Conservation (phyloP, 2,329 filamentous ascomycete genomes). For the Aureobasidium sp. region DNA sequence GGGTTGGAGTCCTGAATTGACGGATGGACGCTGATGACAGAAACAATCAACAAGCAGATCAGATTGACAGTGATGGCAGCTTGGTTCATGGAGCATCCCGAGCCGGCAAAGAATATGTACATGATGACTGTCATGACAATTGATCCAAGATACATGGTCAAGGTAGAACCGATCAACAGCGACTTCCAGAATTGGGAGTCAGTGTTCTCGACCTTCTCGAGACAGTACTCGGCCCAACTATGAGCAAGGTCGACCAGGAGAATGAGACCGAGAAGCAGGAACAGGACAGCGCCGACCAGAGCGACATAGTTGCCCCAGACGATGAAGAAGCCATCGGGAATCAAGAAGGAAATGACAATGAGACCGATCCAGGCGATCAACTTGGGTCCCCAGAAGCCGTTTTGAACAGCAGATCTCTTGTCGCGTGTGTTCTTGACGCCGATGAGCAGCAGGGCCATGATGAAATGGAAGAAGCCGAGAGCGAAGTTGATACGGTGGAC, state of each 20-base stretch:
- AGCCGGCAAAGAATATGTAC: slow-evolving; percentile 88
- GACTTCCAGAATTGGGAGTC: slow-evolving; percentile 80
- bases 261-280: slow-evolving; percentile 85
- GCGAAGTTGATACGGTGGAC: slow-evolving; percentile 98
- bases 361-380: slow-evolving; percentile 81
- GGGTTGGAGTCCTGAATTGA: slow-evolving; percentile 85
- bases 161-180: slow-evolving; percentile 81
- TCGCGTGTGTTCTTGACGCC: slow-evolving; percentile 84
- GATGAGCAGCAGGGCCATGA: slow-evolving; percentile 75
- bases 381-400: slow-evolving; percentile 99
- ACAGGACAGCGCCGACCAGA: slow-evolving; percentile 80
- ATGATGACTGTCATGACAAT: slow-evolving; percentile 92
- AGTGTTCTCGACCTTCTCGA: slow-evolving; percentile 83
- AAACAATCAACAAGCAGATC: slow-evolving; percentile 71
- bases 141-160: slow-evolving; percentile 87
- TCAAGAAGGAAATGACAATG: slow-evolving; percentile 87
- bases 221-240: slow-evolving; percentile 93
- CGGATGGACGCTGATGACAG: slow-evolving; percentile 81
- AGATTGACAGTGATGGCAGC: slow-evolving; percentile 91
- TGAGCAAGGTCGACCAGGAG: slow-evolving; percentile 92
- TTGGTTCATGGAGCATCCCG: slow-evolving; percentile 90
- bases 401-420: slow-evolving; percentile 80
- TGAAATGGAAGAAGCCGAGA: slow-evolving; percentile 84
- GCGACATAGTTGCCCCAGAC: slow-evolving; percentile 94
- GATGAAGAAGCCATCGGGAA: slow-evolving; percentile 90